phyloP scores from a whole-genome alignment of 2,329 filamentous ascomycete species.

The Septoria petroselini region DNA sequence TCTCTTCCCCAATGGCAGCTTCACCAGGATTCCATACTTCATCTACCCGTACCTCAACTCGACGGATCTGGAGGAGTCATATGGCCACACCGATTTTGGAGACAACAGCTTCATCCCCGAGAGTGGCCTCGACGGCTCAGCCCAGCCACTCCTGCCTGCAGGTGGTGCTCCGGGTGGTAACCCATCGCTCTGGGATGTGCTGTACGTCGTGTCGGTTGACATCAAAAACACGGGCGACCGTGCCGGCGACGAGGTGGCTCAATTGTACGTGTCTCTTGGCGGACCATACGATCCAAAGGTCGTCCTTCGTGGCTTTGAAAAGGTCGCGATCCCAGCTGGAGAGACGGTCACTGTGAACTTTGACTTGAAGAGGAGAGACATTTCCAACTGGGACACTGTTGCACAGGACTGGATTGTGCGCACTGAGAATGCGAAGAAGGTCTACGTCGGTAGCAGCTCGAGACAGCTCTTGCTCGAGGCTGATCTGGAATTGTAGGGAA shows the following conservation, averaged over 20 bases:
- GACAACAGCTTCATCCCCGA: constrained; percentile 58
- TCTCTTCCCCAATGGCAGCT: constrained; percentile 58
- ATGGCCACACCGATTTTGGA: constrained; percentile 59
- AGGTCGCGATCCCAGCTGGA: constrained; percentile 31
- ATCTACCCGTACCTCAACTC: constrained; percentile 71
- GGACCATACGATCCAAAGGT: constrained; percentile 51
- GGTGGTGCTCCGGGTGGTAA: constrained; percentile 64
- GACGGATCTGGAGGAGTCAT: constrained; percentile 56
- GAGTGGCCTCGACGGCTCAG: constrained; percentile 46
- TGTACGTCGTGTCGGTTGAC: constrained; percentile 55
- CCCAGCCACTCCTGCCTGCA: constrained; percentile 56
- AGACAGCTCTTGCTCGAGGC: constrained; percentile 24
- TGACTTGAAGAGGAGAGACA: constrained; percentile 22
- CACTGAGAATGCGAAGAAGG: constrained; percentile 28
- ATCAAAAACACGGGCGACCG: constrained; percentile 62
- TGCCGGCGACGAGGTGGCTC: constrained; percentile 54
- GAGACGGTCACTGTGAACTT: constrained; percentile 24
- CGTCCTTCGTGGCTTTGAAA: constrained; percentile 42
- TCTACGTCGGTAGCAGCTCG: constrained; percentile 34
- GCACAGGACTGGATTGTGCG: constrained; percentile 47
- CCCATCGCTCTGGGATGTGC: constrained; percentile 56
- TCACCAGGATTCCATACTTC: constrained; percentile 55
- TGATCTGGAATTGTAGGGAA: constrained; percentile 7
- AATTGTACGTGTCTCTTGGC: constrained; percentile 48
- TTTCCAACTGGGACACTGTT: constrained; percentile 27